Evolutionary conservation across 768 basidiomycete species (phyloP).

Genomic region (Boletus subcaerulescens): DNA sequence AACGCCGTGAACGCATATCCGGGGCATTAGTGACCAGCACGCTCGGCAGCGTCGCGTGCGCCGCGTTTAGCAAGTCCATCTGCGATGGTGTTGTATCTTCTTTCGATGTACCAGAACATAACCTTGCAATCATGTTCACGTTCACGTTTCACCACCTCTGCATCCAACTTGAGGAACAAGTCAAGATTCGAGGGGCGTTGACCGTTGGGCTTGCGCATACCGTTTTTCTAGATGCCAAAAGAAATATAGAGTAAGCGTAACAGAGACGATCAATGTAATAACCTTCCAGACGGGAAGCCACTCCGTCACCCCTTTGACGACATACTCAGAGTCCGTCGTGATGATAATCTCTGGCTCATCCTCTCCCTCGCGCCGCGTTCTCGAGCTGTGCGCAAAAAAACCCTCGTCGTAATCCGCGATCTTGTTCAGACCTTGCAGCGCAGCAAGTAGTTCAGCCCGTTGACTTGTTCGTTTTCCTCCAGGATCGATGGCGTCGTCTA

Average conservation of each 20-base stretch:
- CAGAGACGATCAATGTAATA: background rate
- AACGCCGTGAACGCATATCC: too few relatives aligned
- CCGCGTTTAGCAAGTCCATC: constrained; percentile 22
- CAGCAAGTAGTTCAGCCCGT: constrained; percentile 32
- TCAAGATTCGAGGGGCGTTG: constrained; percentile 5
- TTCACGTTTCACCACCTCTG: background rate
- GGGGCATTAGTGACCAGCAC: background rate
- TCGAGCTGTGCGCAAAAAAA: background rate
- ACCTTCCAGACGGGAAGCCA: constrained; percentile 35
- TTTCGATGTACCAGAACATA: constrained; percentile 24
- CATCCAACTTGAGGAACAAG: constrained; percentile 1
- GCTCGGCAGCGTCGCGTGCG: background rate
- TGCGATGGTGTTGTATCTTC: constrained; percentile 23
- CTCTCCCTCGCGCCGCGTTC: background rate
- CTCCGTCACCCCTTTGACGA: constrained; percentile 34
- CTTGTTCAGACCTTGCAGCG: constrained; percentile 26
- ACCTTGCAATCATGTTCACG: constrained; percentile 9
- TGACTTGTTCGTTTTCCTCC: constrained; percentile 27
- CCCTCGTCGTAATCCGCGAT: constrained; percentile 25
- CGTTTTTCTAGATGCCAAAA: background rate
- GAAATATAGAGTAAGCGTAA: background rate
- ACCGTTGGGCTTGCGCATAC: background rate
- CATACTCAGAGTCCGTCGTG: constrained; percentile 34
- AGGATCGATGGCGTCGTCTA: constrained; percentile 22
- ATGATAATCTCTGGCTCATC: constrained; percentile 7